Conservation (phyloP, 495 filamentous ascomycete species). For the Articulospora tetracladia region DNA sequence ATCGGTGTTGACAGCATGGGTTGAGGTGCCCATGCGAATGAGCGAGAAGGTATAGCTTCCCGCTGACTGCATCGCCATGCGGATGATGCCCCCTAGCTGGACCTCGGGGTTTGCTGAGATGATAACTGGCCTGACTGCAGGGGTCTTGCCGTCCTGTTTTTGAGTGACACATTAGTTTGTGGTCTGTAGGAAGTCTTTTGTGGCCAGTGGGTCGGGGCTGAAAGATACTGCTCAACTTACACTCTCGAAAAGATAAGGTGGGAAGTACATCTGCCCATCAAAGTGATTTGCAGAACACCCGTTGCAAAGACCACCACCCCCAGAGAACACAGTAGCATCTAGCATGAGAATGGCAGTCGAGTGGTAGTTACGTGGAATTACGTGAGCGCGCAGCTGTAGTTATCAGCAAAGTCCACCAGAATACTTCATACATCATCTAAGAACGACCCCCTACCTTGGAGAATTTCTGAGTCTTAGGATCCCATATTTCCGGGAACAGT, state of each 20-base stretch:
- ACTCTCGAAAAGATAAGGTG: conserved; percentile 48
- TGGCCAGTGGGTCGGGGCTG: too few species aligned
- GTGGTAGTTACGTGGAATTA: conserved; percentile 53
- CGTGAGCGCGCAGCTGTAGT: conserved; percentile 35
- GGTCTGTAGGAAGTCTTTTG: too few species aligned
- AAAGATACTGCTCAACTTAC: too few species aligned
- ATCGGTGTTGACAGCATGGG: conserved; percentile 58
- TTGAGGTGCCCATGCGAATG: conserved; percentile 42
- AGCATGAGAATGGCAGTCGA: conserved; percentile 49
- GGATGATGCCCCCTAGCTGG: conserved; percentile 29
- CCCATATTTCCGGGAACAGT: conserved; percentile 46
- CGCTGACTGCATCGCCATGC: conserved; percentile 33
- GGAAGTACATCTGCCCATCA: conserved; percentile 53
- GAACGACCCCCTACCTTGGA: too few species aligned
- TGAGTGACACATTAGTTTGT: too few species aligned
- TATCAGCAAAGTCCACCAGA: too few species aligned
- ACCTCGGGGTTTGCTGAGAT: conserved; percentile 20
- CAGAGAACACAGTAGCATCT: conserved; percentile 50
- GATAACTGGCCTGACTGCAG: conserved; percentile 36
- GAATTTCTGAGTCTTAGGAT: conserved; percentile 39
- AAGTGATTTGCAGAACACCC: conserved; percentile 43
- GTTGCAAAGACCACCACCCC: conserved; percentile 51
- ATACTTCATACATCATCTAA: too few species aligned
- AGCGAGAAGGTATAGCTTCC: conserved; percentile 23
- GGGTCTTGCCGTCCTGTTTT: too few species aligned